A percentile compares a stretch with the other conserved stretches of the same genome.
These are phyloP conservation scores for Ministeria vibrans DNA, from an alignment of 78 protist species.

Conservation along the genomic window DNA sequence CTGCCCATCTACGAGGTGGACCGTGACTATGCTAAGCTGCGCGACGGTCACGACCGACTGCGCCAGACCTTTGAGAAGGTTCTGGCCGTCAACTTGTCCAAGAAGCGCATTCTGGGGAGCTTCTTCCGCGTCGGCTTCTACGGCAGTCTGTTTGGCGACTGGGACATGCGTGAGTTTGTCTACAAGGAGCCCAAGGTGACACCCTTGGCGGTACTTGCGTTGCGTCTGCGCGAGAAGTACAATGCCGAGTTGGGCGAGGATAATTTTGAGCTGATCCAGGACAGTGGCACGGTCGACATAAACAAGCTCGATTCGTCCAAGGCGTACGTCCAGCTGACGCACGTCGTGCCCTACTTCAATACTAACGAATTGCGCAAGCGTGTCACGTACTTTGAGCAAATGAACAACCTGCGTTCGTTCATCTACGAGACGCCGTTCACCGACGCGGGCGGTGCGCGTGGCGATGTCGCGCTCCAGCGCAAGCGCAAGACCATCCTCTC, in stretches of 20 bases:
- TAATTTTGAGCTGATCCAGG: conserved; percentile 6
- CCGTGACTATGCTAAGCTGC: neutral
- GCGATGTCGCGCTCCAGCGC: neutral
- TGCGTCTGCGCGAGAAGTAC: conserved; percentile 14
- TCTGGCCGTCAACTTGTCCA: neutral
- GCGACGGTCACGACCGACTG: neutral
- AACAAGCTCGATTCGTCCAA: conserved; percentile 6
- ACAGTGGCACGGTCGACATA: neutral
- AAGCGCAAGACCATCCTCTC: conserved; percentile 28
- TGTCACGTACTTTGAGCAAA: neutral
- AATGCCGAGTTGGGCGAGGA: neutral
- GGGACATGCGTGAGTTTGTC: conserved; percentile 15
- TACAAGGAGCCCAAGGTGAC: conserved; percentile 32
- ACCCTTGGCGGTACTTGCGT: neutral
- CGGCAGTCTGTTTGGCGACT: neutral
- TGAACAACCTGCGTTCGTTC: neutral
- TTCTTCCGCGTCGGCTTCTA: conserved; percentile 24
- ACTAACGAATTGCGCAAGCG: conserved; percentile 4
- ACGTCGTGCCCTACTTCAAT: conserved; percentile 27
- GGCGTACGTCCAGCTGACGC: conserved; percentile 25
- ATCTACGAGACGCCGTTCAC: conserved; percentile 30
- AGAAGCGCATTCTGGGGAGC: conserved; percentile 13
- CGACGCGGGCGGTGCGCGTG: conserved; percentile 1
- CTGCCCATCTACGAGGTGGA: conserved; percentile 24
- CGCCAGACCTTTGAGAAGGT: neutral